Evolutionary conservation across 768 basidiomycete species (phyloP).

Genomic region (Tricholoma flavovirens): DNA sequence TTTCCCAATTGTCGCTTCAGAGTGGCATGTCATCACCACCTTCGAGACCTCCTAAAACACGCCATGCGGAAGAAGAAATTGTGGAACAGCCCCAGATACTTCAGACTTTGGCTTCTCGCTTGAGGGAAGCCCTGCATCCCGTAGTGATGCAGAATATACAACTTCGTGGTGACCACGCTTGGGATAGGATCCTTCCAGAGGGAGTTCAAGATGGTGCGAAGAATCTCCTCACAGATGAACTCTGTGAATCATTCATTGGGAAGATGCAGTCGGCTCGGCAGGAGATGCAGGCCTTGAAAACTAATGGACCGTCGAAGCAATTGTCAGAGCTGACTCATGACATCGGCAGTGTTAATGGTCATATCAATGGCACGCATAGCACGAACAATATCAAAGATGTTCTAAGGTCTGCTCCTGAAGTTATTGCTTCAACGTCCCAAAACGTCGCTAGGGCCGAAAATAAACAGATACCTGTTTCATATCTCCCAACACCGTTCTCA

Average conservation of each 20-base stretch:
- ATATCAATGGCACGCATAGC: background rate
- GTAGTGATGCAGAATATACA: conserved; percentile 13
- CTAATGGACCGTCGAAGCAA: background rate
- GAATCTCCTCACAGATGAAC: conserved; percentile 21
- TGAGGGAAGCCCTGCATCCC: conserved; percentile 10
- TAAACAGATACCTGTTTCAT: background rate
- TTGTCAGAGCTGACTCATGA: background rate
- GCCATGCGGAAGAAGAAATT: background rate
- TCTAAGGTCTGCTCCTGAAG: background rate
- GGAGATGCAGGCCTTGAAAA: conserved; percentile 6
- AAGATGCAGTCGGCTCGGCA: conserved; percentile 12
- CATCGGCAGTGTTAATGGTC: background rate
- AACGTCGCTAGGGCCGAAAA: background rate
- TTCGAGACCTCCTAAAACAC: background rate
- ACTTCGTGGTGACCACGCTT: conserved; percentile 8
- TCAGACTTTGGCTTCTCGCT: background rate
- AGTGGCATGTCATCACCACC: background rate
- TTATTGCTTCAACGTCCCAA: background rate
- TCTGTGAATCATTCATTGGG: conserved; percentile 18
- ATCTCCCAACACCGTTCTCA: conserved; percentile 4
- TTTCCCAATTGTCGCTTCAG: background rate
- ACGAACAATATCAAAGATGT: background rate
- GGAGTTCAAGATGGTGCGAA: conserved; percentile 10
- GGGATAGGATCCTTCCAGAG: background rate
- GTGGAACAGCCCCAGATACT: background rate